Percentiles rank a stretch among this genome's conserved stretches.
Evolutionary conservation across 768 basidiomycete species (phyloP).

Genomic region (Pisolithus sp.): DNA sequence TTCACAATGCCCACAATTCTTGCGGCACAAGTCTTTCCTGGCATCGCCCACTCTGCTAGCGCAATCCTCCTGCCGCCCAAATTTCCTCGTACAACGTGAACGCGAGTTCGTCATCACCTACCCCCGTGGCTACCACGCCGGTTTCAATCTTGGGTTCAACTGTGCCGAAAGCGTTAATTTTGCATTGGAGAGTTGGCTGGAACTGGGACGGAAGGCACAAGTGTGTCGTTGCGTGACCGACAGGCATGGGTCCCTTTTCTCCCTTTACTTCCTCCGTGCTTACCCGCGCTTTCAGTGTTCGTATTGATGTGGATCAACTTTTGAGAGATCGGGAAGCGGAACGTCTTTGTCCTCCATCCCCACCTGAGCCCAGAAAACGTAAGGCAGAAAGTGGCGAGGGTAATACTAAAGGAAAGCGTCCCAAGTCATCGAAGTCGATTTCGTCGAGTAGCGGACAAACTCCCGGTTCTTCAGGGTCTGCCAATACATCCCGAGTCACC

Average conservation of each 20-base stretch:
- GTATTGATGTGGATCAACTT: slow-evolving; percentile 88
- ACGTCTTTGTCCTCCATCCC: slow-evolving; percentile 8
- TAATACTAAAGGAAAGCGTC: slow-evolving; percentile 20
- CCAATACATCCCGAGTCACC: slow-evolving; percentile 34
- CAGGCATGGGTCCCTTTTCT: slow-evolving; percentile 40
- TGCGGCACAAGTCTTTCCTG: slow-evolving; percentile 94
- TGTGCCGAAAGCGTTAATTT: slow-evolving; percentile 98
- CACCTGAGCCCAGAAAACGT: slow-evolving; percentile 27
- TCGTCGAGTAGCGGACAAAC: background rate
- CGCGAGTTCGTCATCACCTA: slow-evolving; percentile 97
- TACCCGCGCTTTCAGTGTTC: slow-evolving; percentile 52
- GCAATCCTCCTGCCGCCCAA: slow-evolving; percentile 74
- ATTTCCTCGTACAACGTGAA: slow-evolving; percentile 82
- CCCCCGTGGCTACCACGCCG: slow-evolving; percentile 92
- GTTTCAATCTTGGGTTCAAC: slow-evolving; percentile 94
- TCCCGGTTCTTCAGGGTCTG: slow-evolving; percentile 8
- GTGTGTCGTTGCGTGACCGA: slow-evolving; percentile 67
- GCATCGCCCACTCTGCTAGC: slow-evolving; percentile 82
- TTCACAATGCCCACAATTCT: slow-evolving; percentile 82
- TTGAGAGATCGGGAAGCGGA: slow-evolving; percentile 60
- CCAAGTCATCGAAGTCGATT: slow-evolving; percentile 7
- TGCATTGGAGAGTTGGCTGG: slow-evolving; percentile 90
- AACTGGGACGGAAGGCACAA: slow-evolving; percentile 76
- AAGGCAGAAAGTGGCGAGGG: slow-evolving; percentile 31
- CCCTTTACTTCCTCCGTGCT: background rate